These are phyloP conservation scores for Solanum aculeatissimum DNA, from an alignment of 305 asterid genomes.

Conservation along the genomic window DNA sequence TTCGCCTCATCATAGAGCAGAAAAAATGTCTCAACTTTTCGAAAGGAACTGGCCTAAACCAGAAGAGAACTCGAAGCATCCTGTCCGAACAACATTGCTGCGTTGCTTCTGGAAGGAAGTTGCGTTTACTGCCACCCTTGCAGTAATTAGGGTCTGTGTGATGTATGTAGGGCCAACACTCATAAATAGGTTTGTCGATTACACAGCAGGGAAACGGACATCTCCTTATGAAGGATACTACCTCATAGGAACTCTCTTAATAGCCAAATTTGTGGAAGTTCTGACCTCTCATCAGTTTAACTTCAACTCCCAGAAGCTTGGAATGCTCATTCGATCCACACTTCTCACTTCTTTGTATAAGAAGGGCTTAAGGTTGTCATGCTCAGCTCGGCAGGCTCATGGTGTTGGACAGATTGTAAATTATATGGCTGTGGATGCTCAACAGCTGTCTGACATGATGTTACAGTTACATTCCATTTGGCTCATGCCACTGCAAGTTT, in stretches of 20 bases:
- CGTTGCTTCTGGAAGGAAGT: conserved; percentile 77
- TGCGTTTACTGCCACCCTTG: conserved; percentile 58
- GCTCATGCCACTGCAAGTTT: conserved; percentile 87
- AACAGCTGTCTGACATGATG: conserved; percentile 95
- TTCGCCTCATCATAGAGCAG: conserved; percentile 69
- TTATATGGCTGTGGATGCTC: conserved; percentile 97
- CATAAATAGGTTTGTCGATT: conserved; percentile 62
- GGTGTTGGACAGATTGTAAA: conserved; percentile 94
- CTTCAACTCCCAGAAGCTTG: conserved; percentile 77
- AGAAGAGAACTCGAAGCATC: conserved; percentile 62
- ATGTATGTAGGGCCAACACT: conserved; percentile 74
- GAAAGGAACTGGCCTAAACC: conserved; percentile 76
- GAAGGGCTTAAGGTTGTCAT: conserved; percentile 71
- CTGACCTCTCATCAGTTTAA: conserved; percentile 79
- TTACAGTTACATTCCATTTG: conserved; percentile 74
- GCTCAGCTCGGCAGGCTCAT: conserved; percentile 82
- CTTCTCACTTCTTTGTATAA: conserved; percentile 67
- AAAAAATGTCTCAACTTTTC: conserved; percentile 47
- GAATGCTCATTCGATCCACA: conserved; percentile 74
- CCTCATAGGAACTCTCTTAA: conserved; percentile 44
- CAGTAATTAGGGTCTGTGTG: conserved; percentile 55
- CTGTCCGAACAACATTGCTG: conserved; percentile 50
- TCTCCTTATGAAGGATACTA: conserved; percentile 69
- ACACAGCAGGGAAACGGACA: conserved; percentile 45
- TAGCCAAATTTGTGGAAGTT: conserved; percentile 69